Base-by-base conservation (phyloP, 2,329 filamentous ascomycete genomes). In the Alternaria conjuncta region DNA sequence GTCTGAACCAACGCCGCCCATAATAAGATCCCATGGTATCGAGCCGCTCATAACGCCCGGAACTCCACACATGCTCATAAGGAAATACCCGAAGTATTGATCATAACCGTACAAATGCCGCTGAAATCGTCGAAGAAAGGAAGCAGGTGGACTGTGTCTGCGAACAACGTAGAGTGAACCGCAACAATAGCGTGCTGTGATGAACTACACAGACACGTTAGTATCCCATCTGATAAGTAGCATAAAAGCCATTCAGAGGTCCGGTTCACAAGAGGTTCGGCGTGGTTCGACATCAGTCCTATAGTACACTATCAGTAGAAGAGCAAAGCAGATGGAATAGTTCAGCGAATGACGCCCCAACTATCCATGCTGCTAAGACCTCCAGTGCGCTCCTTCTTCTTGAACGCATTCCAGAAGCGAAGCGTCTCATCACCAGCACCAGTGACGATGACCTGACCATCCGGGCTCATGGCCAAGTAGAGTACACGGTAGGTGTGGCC, bases 401-500 rank as follows among this genome's bases (percentile, higher is more conserved):
- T 93, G 82, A 99, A 99, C 3, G 96, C 91, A 62, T 96, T 96
- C 96, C 96, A 99, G 82, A 99, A 99, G 46, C 96, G 86, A 54
- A 99, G 82, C 0, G 96, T 99, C 83, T 99, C 96, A 70, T 99
- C 96, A 15, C 96, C 96, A 5, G 96, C 96, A 23, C 96, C 96
- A 0, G 96, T 99, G 12, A 98, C 96, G 20, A 99, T 92, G 3
- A 93, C 92, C 71, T 94, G 89, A 18, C 96, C 96, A 75, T 98
- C 95, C 1, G 96, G 96, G 76, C 94, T 97, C 94, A 98, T 98
- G 30, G 94, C 94, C 56, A 99, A 86, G 79, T 98, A 99, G 4
- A 99, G 85, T 12, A 99, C 96, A 75, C 96, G 91, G 81, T 96
- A 98, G 2, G 96, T 99, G 79, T 99, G 96, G 0, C 96, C 96